These are phyloP conservation scores for Debaryomycetaceae sp. DNA, from an alignment of 1,139 yeast species.

Conservation along the genomic window DNA sequence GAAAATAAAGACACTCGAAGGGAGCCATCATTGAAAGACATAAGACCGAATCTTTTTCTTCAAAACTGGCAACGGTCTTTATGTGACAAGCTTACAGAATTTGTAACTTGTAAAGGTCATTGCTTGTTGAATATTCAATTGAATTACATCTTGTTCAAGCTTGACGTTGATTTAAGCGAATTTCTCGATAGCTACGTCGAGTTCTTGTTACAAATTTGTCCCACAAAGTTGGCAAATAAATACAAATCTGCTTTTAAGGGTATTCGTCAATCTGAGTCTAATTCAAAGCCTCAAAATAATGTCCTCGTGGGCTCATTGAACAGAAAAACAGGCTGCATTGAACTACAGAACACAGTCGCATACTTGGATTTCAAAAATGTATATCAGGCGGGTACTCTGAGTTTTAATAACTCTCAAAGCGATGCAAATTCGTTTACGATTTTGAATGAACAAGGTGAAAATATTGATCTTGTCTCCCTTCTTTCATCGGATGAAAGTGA, in stretches of 20 bases:
- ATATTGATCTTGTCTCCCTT: conserved; percentile 1
- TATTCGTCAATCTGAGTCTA: background rate
- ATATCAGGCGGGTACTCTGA: conserved; percentile 5
- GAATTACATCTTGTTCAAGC: conserved; percentile 33
- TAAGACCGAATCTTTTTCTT: conserved; percentile 6
- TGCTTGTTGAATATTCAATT: conserved; percentile 34
- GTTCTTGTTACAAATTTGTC: conserved; percentile 3
- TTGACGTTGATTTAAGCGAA: conserved; percentile 25
- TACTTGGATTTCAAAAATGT: conserved; percentile 11
- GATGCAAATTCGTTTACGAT: conserved; percentile 1
- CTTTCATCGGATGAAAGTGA: conserved; percentile 5
- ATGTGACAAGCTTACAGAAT: conserved; percentile 20
- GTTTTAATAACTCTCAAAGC: background rate
- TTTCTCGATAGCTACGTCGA: conserved; percentile 16
- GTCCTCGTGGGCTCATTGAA: conserved; percentile 29
- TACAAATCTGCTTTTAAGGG: conserved; percentile 2
- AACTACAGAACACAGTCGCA: conserved; percentile 17
- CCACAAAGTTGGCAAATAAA: conserved; percentile 4
- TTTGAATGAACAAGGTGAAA: background rate
- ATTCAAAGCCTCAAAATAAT: conserved; percentile 9
- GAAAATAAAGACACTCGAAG: conserved; percentile 7
- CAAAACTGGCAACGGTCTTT: conserved; percentile 25
- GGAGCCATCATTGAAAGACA: conserved; percentile 5
- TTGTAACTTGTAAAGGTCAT: conserved; percentile 23
- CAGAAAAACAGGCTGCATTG: conserved; percentile 28